phyloP scores from a whole-genome alignment of 179 eudicot species.

The Amaranthus tricolor region DNA sequence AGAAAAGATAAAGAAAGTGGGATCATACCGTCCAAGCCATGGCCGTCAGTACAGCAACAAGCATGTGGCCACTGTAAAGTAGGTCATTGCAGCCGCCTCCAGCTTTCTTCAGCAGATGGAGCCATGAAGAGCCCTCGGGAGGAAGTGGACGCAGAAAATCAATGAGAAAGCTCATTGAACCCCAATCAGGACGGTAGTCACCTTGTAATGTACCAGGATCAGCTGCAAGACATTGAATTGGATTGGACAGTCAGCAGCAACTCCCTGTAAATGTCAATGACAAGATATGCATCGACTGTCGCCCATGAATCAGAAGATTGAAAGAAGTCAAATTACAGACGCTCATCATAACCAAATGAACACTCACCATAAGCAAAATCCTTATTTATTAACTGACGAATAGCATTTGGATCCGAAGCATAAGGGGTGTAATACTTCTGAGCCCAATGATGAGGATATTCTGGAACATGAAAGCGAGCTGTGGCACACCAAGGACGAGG shows the following conservation, averaged over 20 bases:
- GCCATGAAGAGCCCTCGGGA: conserved; percentile 74
- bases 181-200: conserved; percentile 91
- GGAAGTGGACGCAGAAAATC: conserved; percentile 77
- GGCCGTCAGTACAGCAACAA: conserved; percentile 89
- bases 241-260: conserved; percentile 14
- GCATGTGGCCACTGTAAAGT: conserved; percentile 95
- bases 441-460: conserved; percentile 88
- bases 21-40: conserved; percentile 97
- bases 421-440: conserved; percentile 93
- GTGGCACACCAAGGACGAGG: conserved; percentile 98
- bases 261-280: conserved; percentile 5
- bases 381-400: conserved; percentile 52
- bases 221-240: conserved; percentile 41
- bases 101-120: conserved; percentile 75
- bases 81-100: conserved; percentile 99
- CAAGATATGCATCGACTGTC: conserved; percentile 4
- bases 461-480: conserved; percentile 67
- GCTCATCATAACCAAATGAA: background rate
- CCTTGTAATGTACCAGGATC: conserved; percentile 39
- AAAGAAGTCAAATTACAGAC: conserved; percentile 6
- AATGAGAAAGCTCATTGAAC: conserved; percentile 74
- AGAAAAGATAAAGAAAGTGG: background rate
- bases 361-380: conserved; percentile 77
- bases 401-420: conserved; percentile 67
- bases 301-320: background rate